Base-by-base conservation (phyloP, 371 early-diverging fungal species). In the Saksenaea oblongispora region DNA sequence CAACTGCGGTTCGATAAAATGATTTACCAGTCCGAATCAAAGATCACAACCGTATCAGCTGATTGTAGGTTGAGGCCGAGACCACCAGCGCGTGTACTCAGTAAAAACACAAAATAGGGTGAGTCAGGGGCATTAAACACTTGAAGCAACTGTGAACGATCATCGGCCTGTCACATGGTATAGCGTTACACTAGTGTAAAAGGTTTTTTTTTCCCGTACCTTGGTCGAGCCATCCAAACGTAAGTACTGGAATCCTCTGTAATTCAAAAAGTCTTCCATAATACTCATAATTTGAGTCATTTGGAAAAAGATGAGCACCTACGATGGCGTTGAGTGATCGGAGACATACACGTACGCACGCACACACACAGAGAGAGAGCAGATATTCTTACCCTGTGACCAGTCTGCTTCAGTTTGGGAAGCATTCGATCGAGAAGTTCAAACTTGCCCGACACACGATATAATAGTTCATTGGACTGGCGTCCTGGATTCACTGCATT, bases 41-140 rank as follows among this genome's bases (percentile, higher is more conserved):
- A 99, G 70, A 99, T 94, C 55, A 99, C 92, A 34, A 99, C 99
- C 0, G 99, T 99, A 78, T 99, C 99, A 8, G 99, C 99, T 1
- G 98, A 91, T 69, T 98, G 98, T 71, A 99, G 75, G 76, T 99
- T 99, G 41, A 99, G 85, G 58, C 99, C 99, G 54, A 99, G 85
- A 54, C 99, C 99, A 75, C 99, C 99, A 55, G 99, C 99, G 54
- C 99, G 85, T 0, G 99, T 99, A 80, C 94, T 94, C 37, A 99
- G 83, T 63, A 99, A 70, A 73, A 99, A 99, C 5, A 98, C 89
- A 80, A 94, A 91, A 67, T 89, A 91, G 1, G 88, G 89, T 18
- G 95, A 92, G 68, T 90, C 89, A 41, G 87, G 87, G 5, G 83
- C 82, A 72, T 96, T 96, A 78, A 96, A 99, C 18, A 71, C 62